Evolutionary conservation across 306 rosid genomes (phyloP).

Genomic region (Dicorynia guianensis): DNA sequence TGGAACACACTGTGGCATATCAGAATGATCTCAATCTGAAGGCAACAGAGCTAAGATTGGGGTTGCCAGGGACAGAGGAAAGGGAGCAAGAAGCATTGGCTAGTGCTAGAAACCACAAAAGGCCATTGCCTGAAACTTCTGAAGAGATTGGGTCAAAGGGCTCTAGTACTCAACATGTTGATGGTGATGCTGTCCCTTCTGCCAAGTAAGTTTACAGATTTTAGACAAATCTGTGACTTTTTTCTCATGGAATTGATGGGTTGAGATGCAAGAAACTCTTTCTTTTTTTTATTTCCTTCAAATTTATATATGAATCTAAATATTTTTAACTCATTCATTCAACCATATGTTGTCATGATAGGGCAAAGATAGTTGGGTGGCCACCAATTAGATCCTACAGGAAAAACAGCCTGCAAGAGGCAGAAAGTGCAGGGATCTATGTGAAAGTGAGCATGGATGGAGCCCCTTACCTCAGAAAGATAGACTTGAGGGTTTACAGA

Average conservation of each 20-base stretch:
- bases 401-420: conserved; percentile 73
- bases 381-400: conserved; percentile 86
- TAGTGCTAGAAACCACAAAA: conserved; percentile 54
- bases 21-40: conserved; percentile 72
- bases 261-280: neutral
- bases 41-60: conserved; percentile 86
- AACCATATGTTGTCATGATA: conserved; percentile 37
- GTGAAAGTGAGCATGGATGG: conserved; percentile 97
- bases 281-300: no score
- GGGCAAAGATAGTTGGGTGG: conserved; percentile 94
- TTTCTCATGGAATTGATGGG: neutral
- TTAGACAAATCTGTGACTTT: neutral
- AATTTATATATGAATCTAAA: no score
- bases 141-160: conserved; percentile 48
- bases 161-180: conserved; percentile 31
- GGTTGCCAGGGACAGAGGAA: conserved; percentile 75
- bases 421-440: conserved; percentile 64
- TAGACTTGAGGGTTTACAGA: conserved; percentile 69
- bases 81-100: conserved; percentile 28
- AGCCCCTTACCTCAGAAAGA: conserved; percentile 94
- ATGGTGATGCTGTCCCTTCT: conserved; percentile 57
- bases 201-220: conserved; percentile 63
- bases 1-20: conserved; percentile 58
- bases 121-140: conserved; percentile 54
- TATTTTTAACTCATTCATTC: conserved; percentile 9